Base-by-base conservation (phyloP, 345 rosid species). In the Gynandropsis gynandra region DNA sequence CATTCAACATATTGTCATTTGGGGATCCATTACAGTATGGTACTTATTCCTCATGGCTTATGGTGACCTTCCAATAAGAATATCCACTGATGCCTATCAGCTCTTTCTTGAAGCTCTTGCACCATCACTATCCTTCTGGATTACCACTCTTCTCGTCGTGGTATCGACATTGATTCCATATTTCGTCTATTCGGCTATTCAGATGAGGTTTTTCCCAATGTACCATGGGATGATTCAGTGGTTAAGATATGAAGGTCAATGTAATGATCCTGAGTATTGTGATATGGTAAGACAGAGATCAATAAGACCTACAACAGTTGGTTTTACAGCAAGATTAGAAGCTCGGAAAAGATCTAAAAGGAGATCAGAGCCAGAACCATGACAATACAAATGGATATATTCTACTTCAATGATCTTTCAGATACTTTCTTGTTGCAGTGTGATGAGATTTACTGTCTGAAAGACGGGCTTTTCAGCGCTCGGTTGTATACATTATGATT, bases 171-270 rank as follows among this genome's bases (percentile, higher is more conserved):
- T 86, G 21, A 44, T 79, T 61, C 98, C 98, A 0, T 87, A 72
- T 74, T 83, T 80, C 70, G 48, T 75, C 4, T 83, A 68, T 67
- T 63, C 85, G 0, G 80, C 84, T 0, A 33, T 83, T 49, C 86
- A 83, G 58, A 83, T 73, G 80, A 61, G 81, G 19, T 87, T 90
- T 75, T 90, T 83, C 65, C 98, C 98, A 24, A 80, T 86, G 96
- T 90, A 78, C 67, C 98, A 90, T 55, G 85, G 71, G 46, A 86
- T 78, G 80, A 76, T 90, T 65, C 96, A 82, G 65, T 80, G 95
- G 98, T 74, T 90, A 42, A 67, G 92, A 60, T 67, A 59, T 8
- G 94, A 80, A 21, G 96, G 89, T 38, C 77, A 46, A 27, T 67
- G 84, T 6, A 67, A 78, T 18, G 87, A 90, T 57, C 76, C 87